Conservation (phyloP, 176 grass and related monocot species). For the Oryza australiensis region DNA sequence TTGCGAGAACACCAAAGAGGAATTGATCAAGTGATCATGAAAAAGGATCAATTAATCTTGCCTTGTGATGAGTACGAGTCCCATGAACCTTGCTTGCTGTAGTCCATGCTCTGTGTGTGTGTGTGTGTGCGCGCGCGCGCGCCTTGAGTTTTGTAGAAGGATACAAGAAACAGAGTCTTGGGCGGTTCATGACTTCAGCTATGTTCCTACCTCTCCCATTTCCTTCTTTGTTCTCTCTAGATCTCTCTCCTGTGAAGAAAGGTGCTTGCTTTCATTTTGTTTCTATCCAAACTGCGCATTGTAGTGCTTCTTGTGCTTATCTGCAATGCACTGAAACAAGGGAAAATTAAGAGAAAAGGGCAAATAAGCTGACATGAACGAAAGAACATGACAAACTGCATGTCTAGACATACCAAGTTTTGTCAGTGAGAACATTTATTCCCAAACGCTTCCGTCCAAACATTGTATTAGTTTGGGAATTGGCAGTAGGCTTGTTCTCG, state of each 20-base stretch:
- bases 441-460: no score
- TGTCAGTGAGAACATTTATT: no score
- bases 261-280: neutral
- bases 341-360: no score
- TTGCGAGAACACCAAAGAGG: neutral
- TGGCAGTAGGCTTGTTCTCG: no score
- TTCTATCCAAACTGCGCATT: neutral
- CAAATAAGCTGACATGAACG: no score
- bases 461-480: no score
- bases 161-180: constrained; percentile 4
- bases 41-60: constrained; percentile 17
- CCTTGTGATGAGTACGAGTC: constrained; percentile 30
- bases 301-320: no score
- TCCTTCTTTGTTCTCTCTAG: neutral
- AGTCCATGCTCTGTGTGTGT: constrained; percentile 9
- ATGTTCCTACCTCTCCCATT: neutral
- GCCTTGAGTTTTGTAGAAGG: neutral
- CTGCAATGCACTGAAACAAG: no score
- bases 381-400: no score
- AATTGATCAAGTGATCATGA: neutral
- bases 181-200: constrained; percentile 7
- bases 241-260: neutral
- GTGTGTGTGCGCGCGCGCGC: no score
- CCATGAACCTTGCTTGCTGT: constrained; percentile 27
- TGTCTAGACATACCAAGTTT: no score